phyloP scores from a whole-genome alignment of 2,329 filamentous ascomycete genomes.

The Alternaria arbusti region DNA sequence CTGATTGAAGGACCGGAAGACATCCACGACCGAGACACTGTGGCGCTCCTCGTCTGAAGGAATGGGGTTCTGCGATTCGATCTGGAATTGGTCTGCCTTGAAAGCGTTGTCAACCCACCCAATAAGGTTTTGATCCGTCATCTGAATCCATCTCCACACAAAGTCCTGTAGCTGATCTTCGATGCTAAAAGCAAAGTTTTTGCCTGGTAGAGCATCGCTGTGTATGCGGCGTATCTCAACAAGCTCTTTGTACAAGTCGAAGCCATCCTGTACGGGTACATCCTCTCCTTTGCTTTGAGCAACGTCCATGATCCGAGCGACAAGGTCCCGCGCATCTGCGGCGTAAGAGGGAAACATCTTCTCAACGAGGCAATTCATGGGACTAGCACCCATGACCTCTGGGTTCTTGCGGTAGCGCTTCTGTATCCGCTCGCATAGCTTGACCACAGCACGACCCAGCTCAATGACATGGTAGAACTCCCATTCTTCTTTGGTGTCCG shows the following conservation, averaged over 20 bases:
- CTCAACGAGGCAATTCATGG: conserved; percentile 74
- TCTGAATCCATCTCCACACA: conserved; percentile 92
- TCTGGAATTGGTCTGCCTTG: conserved; percentile 85
- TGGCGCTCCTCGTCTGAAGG: conserved; percentile 83
- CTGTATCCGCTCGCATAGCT: conserved; percentile 84
- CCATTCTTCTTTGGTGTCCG: conserved; percentile 81
- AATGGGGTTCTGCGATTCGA: conserved; percentile 69
- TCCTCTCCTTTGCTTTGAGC: conserved; percentile 74
- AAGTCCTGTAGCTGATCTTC: conserved; percentile 87
- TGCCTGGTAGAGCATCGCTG: conserved; percentile 70
- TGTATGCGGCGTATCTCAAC: conserved; percentile 85
- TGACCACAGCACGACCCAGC: conserved; percentile 83
- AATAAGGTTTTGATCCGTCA: conserved; percentile 78
- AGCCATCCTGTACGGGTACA: conserved; percentile 88
- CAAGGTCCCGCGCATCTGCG: conserved; percentile 83
- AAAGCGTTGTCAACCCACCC: conserved; percentile 89
- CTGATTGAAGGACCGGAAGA: conserved; percentile 93
- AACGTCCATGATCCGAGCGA: conserved; percentile 78
- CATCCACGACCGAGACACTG: conserved; percentile 90
- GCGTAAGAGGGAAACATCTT: conserved; percentile 90
- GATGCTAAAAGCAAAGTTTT: conserved; percentile 84
- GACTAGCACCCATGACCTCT: conserved; percentile 79
- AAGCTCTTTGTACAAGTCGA: conserved; percentile 89
- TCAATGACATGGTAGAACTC: conserved; percentile 90
- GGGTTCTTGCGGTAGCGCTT: conserved; percentile 91